phyloP scores from a whole-genome alignment of 78 protist genomes.

The Dictyostelium intermedium region DNA sequence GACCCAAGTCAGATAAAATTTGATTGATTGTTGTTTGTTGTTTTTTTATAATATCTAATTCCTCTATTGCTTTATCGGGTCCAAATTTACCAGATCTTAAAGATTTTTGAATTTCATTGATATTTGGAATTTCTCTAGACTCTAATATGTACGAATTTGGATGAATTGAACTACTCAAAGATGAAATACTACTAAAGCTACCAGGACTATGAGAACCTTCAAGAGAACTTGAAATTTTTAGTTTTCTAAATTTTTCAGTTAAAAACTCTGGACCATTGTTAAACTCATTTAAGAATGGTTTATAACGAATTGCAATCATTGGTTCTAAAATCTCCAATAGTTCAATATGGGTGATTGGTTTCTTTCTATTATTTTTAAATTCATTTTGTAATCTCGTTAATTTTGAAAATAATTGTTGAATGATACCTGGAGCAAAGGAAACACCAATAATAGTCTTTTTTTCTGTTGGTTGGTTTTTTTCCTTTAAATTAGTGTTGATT shows the following conservation, averaged over 20 bases:
- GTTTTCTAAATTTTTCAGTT: neutral
- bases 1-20: neutral
- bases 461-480: neutral
- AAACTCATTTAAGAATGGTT: neutral
- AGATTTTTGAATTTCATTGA: neutral
- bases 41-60: neutral
- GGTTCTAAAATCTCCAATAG: neutral
- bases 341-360: neutral
- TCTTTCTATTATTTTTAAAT: neutral
- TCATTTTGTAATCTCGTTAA: neutral
- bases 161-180: neutral
- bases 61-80: neutral
- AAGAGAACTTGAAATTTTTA: neutral
- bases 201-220: neutral
- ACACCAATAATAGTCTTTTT: neutral
- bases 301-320: slow-evolving; percentile 5
- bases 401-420: neutral
- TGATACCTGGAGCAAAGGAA: neutral
- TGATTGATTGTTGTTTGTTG: neutral
- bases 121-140: neutral
- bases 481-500: neutral
- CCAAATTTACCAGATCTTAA: neutral
- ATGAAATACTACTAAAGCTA: neutral
- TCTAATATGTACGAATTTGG: neutral
- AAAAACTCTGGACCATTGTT: neutral